A percentile compares a stretch with the other conserved stretches of the same genome.
Conservation (phyloP, 139 green algal genomes). For the Chlamydomonas eustigma region DNA sequence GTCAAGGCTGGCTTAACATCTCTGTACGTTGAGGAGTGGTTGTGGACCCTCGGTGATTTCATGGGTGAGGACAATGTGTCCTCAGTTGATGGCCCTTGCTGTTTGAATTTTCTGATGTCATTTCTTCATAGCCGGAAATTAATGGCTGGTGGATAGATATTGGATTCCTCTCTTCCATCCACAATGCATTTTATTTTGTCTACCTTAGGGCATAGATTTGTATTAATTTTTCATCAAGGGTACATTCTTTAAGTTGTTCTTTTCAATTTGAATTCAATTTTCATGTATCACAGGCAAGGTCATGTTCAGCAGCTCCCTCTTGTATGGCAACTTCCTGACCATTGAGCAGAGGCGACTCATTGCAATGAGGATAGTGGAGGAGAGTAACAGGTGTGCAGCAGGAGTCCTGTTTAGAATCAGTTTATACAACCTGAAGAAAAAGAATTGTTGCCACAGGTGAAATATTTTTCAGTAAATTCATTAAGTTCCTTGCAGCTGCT, state of each 20-base stretch:
- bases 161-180: too few species aligned
- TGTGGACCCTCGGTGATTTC: conserved; percentile 32
- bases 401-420: too few species aligned
- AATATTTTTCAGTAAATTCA: too few species aligned
- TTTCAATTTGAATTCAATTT: neutral
- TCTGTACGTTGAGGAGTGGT: conserved; percentile 27
- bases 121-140: too few species aligned
- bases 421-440: too few species aligned
- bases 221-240: neutral
- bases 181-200: neutral
- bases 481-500: too few species aligned
- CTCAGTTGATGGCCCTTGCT: too few species aligned
- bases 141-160: too few species aligned
- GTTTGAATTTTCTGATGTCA: too few species aligned
- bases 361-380: conserved; percentile 42
- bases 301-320: conserved; percentile 20
- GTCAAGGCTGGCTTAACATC: conserved; percentile 15
- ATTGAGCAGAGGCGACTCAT: conserved; percentile 48
- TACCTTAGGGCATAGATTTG: neutral
- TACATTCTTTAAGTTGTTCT: neutral
- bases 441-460: too few species aligned
- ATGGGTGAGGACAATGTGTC: too few species aligned
- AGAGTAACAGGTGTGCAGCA: conserved; percentile 22
- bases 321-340: conserved; percentile 47
- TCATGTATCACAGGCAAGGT: conserved; percentile 15